A percentile compares a stretch with the other conserved stretches of the same genome.
Conservation (phyloP, 495 filamentous ascomycete species). For the Xylaria longipes region DNA sequence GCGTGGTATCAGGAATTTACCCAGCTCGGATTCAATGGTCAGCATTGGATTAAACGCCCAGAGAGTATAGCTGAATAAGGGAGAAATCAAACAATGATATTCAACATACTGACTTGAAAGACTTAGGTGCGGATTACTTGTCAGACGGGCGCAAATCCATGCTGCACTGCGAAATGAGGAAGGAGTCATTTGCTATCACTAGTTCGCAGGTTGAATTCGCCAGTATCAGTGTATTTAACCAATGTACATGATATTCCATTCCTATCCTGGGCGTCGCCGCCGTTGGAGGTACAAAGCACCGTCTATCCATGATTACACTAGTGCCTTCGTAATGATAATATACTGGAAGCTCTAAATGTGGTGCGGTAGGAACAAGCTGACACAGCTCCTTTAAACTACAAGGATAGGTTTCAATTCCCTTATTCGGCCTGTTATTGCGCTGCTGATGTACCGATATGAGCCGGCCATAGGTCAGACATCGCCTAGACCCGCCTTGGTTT, state of each 20-base stretch:
- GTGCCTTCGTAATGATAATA: background rate
- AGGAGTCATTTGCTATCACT: background rate
- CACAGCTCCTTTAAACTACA: background rate
- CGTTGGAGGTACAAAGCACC: background rate
- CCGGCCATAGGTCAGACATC: conserved; percentile 38
- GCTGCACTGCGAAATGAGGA: background rate
- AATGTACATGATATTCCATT: background rate
- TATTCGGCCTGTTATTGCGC: background rate
- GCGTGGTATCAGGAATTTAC: too few species aligned
- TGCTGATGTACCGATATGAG: background rate
- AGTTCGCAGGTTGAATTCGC: background rate
- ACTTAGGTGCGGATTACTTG: background rate
- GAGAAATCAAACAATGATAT: too few species aligned
- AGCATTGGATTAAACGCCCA: too few species aligned
- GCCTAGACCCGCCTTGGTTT: conserved; percentile 84
- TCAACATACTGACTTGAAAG: too few species aligned
- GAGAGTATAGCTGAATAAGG: too few species aligned
- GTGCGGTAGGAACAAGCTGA: background rate
- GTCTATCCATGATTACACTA: background rate
- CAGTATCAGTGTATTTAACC: background rate
- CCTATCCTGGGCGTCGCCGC: conserved; percentile 3
- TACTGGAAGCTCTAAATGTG: too few species aligned
- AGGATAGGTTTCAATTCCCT: background rate
- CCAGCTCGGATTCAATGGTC: background rate
- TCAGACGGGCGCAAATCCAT: background rate